A percentile compares a stretch with the other conserved stretches of the same genome.
Evolutionary conservation across 1,284 basidiomycete species (phyloP).

Genomic region (Moesziomyces parantarcticus): DNA sequence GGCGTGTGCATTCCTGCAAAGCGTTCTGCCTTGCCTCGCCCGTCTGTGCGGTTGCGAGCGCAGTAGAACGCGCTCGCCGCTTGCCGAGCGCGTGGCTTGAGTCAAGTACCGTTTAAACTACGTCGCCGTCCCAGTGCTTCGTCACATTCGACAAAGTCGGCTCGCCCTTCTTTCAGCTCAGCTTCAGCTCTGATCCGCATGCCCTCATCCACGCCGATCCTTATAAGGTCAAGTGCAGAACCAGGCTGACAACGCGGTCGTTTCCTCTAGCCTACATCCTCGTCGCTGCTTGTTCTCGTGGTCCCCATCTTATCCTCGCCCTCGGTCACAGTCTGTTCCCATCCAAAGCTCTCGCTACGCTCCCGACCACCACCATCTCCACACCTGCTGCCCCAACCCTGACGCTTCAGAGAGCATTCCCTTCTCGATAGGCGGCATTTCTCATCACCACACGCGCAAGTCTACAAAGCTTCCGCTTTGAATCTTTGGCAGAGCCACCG

Average conservation of each 20-base stretch:
- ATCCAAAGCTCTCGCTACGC: too few relatives aligned
- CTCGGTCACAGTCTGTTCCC: neutral
- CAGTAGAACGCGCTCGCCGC: neutral
- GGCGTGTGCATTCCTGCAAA: neutral
- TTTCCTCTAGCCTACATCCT: neutral
- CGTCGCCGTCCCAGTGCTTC: neutral
- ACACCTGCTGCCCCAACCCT: neutral
- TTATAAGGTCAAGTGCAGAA: neutral
- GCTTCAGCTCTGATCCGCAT: too few relatives aligned
- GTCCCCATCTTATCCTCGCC: neutral
- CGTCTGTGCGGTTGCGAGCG: neutral
- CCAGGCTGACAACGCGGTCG: too few relatives aligned
- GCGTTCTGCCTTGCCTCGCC: neutral
- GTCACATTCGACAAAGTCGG: neutral
- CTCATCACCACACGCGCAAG: too few relatives aligned
- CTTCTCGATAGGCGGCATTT: too few relatives aligned
- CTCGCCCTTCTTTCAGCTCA: neutral
- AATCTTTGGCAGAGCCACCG: too few relatives aligned
- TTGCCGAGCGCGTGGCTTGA: constrained; percentile 20
- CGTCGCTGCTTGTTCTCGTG: constrained; percentile 1
- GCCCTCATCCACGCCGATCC: neutral
- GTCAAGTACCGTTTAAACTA: constrained; percentile 3
- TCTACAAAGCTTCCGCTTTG: too few relatives aligned
- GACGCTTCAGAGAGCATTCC: neutral
- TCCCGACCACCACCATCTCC: neutral